Base-by-base conservation (phyloP, 2,329 filamentous ascomycete genomes). In the Sordariomycetes sp. region DNA sequence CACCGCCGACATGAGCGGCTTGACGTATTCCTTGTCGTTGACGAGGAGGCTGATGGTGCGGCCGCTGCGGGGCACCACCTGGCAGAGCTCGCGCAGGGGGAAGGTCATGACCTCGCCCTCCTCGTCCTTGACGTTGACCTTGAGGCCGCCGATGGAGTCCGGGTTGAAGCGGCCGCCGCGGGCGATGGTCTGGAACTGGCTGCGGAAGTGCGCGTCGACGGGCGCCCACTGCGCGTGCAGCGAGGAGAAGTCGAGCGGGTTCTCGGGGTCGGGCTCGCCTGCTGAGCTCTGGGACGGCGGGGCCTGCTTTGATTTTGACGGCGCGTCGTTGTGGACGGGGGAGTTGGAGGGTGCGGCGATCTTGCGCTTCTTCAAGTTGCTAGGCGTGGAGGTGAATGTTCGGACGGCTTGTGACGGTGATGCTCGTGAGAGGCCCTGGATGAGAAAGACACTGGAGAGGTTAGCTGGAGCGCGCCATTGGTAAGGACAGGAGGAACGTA, bases 1-100 rank as follows among this genome's bases (percentile, higher is more conserved):
- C 33, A 75, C 59, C 21, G 71, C 71, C 46, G 60, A 65, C 62
- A 72, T 66, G 55, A 75, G 66, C 44, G 68, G 61, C 58, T 70
- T 70, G 44, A 74, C 53, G 47, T 64, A 68, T 7, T 42, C 51
- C 33, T 51, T 52, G 35, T 64, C 60, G 47, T 63, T 55, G 36
- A 62, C 54, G 30, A 65, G 55, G 9, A 65, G 57, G 6, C 58
- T 60, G 25, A 65, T 53, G 20, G 54, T 53, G 34, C 61, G 55
- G 2, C 58, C 59, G 6, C 51, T 49, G 35, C 61, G 65, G 34
- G 69, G 67, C 16, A 73, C 64, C 5, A 75, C 58, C 49, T 71
- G 64, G 18, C 69, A 70, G 21, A 75, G 61, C 51, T 75, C 70
- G 35, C 62, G 60, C n/a, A 75, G 61, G 21, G 69, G 67, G 45